Evolutionary conservation across 2,329 filamentous ascomycete genomes (phyloP), one percentile per base, ranked within the genome.

Genomic region (Cladosporium sp.): DNA sequence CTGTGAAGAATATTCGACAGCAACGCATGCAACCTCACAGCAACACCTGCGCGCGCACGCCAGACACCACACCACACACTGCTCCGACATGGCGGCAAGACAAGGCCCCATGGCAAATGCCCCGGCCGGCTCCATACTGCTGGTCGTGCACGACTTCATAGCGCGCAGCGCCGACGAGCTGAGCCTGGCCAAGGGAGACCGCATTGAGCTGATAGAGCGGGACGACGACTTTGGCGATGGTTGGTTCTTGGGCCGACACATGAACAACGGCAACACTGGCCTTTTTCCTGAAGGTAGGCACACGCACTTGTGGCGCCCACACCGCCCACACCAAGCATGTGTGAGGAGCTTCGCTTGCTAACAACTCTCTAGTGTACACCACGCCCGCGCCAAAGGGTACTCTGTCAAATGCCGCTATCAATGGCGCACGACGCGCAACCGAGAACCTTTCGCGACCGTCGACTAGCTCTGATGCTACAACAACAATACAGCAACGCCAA

Each of bases 131-230:
- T 71, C 73, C 24, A 74, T 88, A 58, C 79, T 92, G 71, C 78
- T 91, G 70, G 89, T 91, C 68, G 88, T 92, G 72, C 89, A 99
- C 80, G 93, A 97, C 80, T 98, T 99, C 78, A 84, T 89, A 72
- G 93, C 94, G 66, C 89, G 95, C 71, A 96, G 93, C 78, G 90
- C 92, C 66, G 95, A 99, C 80, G 95, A 99, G 83, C 85, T 99
- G 75, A 96, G 88, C 72, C 84, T 99, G 71, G 84, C 87, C 65
- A 96, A 96, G 75, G 93, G 91, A 72, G 91, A 95, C 74, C 88
- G 90, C 69, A 90, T 96, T 68, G 90, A 94, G 80, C 81, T 96
- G 69, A 87, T 94, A 70, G 92, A 95, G 80, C 86, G 91, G 74
- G 92, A 95, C 77, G 92, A 95, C 77, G 92, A 95, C 77, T 96